Evolutionary conservation across 2,329 filamentous ascomycete species (phyloP).

Genomic region (Aureobasidium pullulans): DNA sequence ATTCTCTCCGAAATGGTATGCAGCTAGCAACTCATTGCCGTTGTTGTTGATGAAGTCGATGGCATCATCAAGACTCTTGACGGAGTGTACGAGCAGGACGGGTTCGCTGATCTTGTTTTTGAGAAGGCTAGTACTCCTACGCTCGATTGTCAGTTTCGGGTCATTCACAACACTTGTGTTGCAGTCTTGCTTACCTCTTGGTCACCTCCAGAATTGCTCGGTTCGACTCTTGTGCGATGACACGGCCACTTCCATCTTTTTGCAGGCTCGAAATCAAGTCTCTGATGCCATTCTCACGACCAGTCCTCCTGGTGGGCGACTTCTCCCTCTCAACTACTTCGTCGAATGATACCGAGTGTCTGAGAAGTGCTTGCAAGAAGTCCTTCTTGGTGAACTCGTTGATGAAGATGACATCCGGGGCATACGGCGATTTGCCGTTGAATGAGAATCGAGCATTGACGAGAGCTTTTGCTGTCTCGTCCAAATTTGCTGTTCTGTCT

Average conservation of each 20-base stretch:
- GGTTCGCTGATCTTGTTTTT: constrained; percentile 34
- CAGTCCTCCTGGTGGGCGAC: constrained; percentile 5
- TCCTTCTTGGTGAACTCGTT: constrained; percentile 54
- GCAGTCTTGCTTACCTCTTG: constrained; percentile 12
- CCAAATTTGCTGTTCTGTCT: constrained; percentile 51
- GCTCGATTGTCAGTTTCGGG: neutral
- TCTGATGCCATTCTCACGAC: constrained; percentile 6
- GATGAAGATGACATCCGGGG: constrained; percentile 56
- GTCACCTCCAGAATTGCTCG: constrained; percentile 22
- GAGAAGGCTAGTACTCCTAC: constrained; percentile 15
- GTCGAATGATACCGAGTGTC: constrained; percentile 29
- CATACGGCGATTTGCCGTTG: constrained; percentile 51
- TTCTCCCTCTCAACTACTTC: constrained; percentile 14
- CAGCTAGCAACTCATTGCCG: constrained; percentile 33
- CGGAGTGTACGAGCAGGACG: constrained; percentile 39
- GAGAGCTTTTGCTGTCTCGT: constrained; percentile 46
- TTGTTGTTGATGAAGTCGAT: constrained; percentile 39
- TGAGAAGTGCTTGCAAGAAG: constrained; percentile 45
- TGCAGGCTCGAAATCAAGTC: constrained; percentile 12
- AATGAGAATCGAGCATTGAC: constrained; percentile 49
- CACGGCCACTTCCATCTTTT: constrained; percentile 14
- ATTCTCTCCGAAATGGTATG: constrained; percentile 47
- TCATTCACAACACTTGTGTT: neutral
- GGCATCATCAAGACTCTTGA: constrained; percentile 48
- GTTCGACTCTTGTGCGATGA: constrained; percentile 20